Evolutionary conservation across 805 yeast genomes (phyloP).

Genomic region (Ogataea siamensis): DNA sequence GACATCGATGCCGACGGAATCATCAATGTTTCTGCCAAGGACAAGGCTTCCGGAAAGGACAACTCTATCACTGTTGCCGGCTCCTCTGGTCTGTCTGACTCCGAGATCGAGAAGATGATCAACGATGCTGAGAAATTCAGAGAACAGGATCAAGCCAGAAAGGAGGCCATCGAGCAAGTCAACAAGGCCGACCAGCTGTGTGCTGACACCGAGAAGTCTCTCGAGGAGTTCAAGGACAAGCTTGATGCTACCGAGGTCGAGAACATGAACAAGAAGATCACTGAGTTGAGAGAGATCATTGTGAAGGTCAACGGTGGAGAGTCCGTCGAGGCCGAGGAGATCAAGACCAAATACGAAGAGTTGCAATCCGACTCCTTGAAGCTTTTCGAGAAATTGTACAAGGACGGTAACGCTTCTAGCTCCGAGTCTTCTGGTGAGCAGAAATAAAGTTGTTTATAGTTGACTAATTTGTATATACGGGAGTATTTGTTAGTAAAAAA

Average conservation of each 20-base stretch:
- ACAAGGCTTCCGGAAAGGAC: conserved; percentile 74
- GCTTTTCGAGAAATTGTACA: conserved; percentile 69
- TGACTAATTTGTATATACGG: conserved; percentile 11
- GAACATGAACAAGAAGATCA: conserved; percentile 51
- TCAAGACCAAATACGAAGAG: conserved; percentile 73
- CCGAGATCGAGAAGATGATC: conserved; percentile 61
- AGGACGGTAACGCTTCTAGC: conserved; percentile 26
- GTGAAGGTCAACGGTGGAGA: conserved; percentile 58
- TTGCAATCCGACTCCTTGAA: conserved; percentile 73
- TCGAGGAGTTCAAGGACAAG: conserved; percentile 70
- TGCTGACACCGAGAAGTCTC: conserved; percentile 85
- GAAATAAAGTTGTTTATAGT: conserved; percentile 13
- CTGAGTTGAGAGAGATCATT: conserved; percentile 60
- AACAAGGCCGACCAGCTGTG: conserved; percentile 75
- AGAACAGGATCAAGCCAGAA: conserved; percentile 56
- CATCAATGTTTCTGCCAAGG: conserved; percentile 78
- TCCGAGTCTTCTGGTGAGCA: conserved; percentile 20
- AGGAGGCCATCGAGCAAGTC: conserved; percentile 67
- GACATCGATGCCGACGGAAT: conserved; percentile 96
- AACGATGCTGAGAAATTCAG: conserved; percentile 65
- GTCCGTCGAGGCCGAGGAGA: conserved; percentile 48
- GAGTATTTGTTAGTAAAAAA: conserved; percentile 9
- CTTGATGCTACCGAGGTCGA: conserved; percentile 49
- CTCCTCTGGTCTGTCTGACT: conserved; percentile 65
- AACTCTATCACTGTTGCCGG: conserved; percentile 74